These are phyloP conservation scores for Leavenworthia alabamica DNA, from an alignment of 345 rosid species.

Conservation along the genomic window DNA sequence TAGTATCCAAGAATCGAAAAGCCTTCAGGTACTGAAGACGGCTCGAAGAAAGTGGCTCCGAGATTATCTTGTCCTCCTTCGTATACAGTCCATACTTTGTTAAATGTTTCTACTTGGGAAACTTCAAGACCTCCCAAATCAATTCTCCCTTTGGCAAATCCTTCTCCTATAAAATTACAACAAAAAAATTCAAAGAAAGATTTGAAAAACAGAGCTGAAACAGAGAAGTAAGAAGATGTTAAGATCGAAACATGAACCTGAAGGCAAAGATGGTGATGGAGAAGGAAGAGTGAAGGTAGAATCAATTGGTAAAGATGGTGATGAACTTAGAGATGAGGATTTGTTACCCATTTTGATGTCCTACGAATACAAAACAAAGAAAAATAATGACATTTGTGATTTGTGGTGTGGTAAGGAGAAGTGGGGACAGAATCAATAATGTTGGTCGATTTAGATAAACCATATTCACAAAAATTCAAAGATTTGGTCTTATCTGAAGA, in stretches of 20 bases:
- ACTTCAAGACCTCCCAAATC: constrained; percentile 64
- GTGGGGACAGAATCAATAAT: too few relatives aligned
- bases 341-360: too few relatives aligned
- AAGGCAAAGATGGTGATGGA: constrained; percentile 45
- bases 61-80: constrained; percentile 65
- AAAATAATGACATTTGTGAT: too few relatives aligned
- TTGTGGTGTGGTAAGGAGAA: too few relatives aligned
- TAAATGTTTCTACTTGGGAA: constrained; percentile 45
- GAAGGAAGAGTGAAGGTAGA: too few relatives aligned
- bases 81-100: constrained; percentile 49
- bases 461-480: too few relatives aligned
- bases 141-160: constrained; percentile 49
- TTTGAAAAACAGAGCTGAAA: neutral
- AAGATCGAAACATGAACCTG: constrained; percentile 34
- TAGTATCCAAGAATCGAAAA: constrained; percentile 56
- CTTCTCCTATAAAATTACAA: constrained; percentile 37
- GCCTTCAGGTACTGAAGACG: constrained; percentile 40
- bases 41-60: constrained; percentile 73
- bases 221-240: neutral
- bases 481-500: too few relatives aligned
- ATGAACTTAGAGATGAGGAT: too few relatives aligned
- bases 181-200: neutral
- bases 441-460: too few relatives aligned
- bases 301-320: too few relatives aligned
- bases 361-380: too few relatives aligned